Percentiles rank a stretch among this genome's conserved stretches.
phyloP scores from a whole-genome alignment of 1,284 basidiomycete genomes.

The Porodaedalea pini region DNA sequence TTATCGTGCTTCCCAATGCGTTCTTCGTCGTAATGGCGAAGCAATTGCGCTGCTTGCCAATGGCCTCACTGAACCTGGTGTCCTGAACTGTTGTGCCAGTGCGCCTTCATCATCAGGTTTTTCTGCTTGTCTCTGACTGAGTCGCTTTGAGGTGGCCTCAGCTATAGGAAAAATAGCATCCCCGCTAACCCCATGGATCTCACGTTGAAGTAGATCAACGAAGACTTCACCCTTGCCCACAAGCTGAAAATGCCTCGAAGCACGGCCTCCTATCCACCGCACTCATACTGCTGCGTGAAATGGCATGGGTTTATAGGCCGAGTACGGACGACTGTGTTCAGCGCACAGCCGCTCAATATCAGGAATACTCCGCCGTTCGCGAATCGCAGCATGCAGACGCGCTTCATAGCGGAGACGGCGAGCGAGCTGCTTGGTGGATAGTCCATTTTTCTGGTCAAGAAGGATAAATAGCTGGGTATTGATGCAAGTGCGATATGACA shows the following conservation, averaged over 20 bases:
- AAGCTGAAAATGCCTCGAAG: background rate
- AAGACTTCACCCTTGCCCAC: slow-evolving; percentile 39
- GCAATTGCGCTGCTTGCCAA: too few relatives aligned
- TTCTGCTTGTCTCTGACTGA: too few relatives aligned
- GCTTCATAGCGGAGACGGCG: slow-evolving; percentile 85
- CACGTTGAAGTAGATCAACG: slow-evolving; percentile 62
- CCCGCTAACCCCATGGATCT: slow-evolving; percentile 85
- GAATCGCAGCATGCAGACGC: slow-evolving; percentile 91
- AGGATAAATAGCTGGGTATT: slow-evolving; percentile 95
- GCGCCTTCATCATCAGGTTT: too few relatives aligned
- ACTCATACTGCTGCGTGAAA: slow-evolving; percentile 43
- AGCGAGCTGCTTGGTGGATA: slow-evolving; percentile 77
- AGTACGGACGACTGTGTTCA: slow-evolving; percentile 37
- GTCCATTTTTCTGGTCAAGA: slow-evolving; percentile 85
- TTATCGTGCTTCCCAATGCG: too few relatives aligned
- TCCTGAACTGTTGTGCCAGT: too few relatives aligned
- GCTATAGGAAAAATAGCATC: too few relatives aligned
- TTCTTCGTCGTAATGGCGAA: too few relatives aligned
- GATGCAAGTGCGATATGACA: slow-evolving; percentile 88
- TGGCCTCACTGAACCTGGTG: too few relatives aligned
- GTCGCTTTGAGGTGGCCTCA: too few relatives aligned
- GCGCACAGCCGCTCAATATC: slow-evolving; percentile 70
- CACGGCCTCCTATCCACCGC: slow-evolving; percentile 47
- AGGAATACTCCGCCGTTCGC: slow-evolving; percentile 88
- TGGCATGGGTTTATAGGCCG: slow-evolving; percentile 28